Evolutionary conservation across 2,329 filamentous ascomycete species (phyloP), one percentile per base, ranked within the genome.

Genomic region (Colletotrichum trifolii): DNA sequence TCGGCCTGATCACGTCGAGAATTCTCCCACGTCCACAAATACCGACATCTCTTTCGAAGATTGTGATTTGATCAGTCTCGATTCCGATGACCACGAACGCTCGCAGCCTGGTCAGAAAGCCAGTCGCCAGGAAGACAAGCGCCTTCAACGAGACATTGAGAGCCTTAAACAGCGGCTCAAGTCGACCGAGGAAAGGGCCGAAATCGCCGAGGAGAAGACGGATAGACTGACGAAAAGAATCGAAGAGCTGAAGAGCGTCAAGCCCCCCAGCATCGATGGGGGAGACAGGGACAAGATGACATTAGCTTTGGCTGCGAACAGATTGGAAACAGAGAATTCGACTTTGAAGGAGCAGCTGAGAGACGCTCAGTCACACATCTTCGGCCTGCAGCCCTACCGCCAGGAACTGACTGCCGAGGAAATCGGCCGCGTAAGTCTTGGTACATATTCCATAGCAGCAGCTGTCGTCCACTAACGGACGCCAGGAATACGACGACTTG

Each of bases 321-420:
- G 66, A 35, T 63, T 76, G 8, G 64, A 67, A 25, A 60, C 68
- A 2, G 73, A 79, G 67, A 77, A 75, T 42, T 59, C 55, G 6
- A 56, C 61, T 0, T 59, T 79, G 8, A 71, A 71, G 55, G 72
- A 74, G 33, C 73, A 74, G 38, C 70, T 79, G 7, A 72, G 73
- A 36, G 76, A 79, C 40, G 73, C 74, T 1, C 73, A 77, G 48
- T 77, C 76, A 7, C 78, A 80, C 57, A 80, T 80, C 52, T 79
- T 81, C 59, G 78, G 74, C 12, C 73, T 81, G 4, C 77, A 79
- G 57, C 78, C 79, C 7, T 81, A 79, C 59, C 73, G 73, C 13
- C 75, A 76, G 46, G 76, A 79, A 15, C 62, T 80, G 8, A 81
- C 77, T 0, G 70, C 71, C 0, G 71, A 77, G 35, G 77, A 80